Percentiles rank a stretch among this genome's conserved stretches.
These are phyloP conservation scores for Sanghuangporus baumii DNA, from an alignment of 1,284 basidiomycete genomes.

Conservation along the genomic window DNA sequence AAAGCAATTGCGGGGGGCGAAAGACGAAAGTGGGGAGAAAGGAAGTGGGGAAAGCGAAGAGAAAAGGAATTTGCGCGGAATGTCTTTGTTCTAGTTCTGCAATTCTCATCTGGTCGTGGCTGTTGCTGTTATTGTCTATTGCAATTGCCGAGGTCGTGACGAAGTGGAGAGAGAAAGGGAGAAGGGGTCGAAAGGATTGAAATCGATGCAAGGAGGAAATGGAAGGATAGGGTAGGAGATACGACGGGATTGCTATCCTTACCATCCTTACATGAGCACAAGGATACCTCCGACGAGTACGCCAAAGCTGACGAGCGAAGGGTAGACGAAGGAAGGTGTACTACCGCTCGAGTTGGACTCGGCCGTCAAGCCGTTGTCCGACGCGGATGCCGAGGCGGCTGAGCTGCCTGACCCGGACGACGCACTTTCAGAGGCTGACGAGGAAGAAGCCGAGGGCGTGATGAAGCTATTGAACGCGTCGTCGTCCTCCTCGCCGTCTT, in stretches of 20 bases:
- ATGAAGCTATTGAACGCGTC: slow-evolving; percentile 4
- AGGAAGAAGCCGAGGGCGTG: not conserved
- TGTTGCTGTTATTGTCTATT: too few species aligned
- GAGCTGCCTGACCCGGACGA: not conserved
- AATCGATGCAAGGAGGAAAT: not conserved
- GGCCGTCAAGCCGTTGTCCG: not conserved
- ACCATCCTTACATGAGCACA: not conserved
- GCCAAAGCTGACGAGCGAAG: not conserved
- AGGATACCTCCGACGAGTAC: not conserved
- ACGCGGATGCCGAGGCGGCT: not conserved
- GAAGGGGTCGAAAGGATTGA: not conserved
- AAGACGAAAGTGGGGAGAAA: too few species aligned
- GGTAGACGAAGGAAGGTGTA: not conserved
- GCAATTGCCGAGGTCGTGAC: not conserved
- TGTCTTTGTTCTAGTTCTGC: too few species aligned
- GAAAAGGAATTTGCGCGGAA: too few species aligned
- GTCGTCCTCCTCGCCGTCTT: slow-evolving; percentile 5
- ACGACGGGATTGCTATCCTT: not conserved
- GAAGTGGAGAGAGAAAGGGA: not conserved
- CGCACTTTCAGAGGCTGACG: not conserved
- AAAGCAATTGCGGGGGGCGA: too few species aligned
- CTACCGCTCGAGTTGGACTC: not conserved
- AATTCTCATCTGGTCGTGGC: too few species aligned
- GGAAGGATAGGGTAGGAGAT: not conserved
- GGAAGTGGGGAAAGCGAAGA: too few species aligned